Evolutionary conservation across 139 green algal genomes (phyloP), one percentile per base, ranked within the genome.

Genomic region (Bryopsis sp.): DNA sequence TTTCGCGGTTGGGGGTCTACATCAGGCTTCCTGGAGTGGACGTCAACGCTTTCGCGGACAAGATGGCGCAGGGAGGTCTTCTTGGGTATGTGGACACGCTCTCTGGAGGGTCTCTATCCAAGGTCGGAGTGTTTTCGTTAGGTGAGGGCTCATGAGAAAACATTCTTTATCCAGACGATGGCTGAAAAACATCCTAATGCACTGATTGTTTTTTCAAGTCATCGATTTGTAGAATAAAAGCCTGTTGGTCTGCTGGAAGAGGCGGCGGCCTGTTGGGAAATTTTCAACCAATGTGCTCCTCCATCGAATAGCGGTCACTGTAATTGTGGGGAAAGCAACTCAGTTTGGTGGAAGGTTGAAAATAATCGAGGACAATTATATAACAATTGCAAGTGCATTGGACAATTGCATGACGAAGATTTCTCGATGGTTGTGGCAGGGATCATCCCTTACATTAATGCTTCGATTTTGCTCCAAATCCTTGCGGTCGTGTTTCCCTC

Each of bases 381-480:
- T n/a, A n/a, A n/a, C n/a, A n/a, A n/a, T n/a, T n/a, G n/a, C n/a
- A n/a, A n/a, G n/a, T n/a, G n/a, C n/a, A n/a, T n/a, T n/a, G n/a
- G n/a, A n/a, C n/a, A n/a, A n/a, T n/a, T n/a, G n/a, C n/a, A n/a
- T n/a, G n/a, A n/a, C n/a, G n/a, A 28, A 61, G 11, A 34, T 5
- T 24, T 11, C 7, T 8, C 22, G 6, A 7, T 61, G 8, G 8
- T 61, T 11, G 15, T 34, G 31, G 6, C 59, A 67, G 59, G 94
- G 64, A 99, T 99, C 77, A 93, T 99, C 66, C 94, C 93, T 35
- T 97, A 96, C 88, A 99, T 99, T 88, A 99, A 99, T 75, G 84
- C 91, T 19, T 95, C 87, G 72, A 99, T 99, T 79, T 76, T 90
- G 35, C 76, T 90, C 31, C 91, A 97, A 82, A 88, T 98, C 48